Conservation (phyloP, 2,329 filamentous ascomycete genomes). For the Diaporthe capsici region DNA sequence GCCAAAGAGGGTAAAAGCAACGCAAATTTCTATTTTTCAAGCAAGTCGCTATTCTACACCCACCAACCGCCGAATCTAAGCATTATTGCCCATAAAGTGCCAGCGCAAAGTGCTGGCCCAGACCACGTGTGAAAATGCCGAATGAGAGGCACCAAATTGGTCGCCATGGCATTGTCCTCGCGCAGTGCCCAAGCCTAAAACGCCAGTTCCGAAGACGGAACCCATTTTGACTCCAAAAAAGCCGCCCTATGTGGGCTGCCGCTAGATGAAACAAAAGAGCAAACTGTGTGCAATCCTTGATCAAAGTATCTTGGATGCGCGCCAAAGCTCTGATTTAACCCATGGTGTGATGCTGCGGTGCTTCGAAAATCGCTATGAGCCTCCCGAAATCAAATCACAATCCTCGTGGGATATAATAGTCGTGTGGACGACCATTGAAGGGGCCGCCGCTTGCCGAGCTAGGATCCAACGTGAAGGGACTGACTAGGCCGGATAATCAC, state of each 20-base stretch:
- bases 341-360: slow-evolving; percentile 4
- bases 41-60: slow-evolving; percentile 7
- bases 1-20: background rate
- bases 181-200: slow-evolving; percentile 1
- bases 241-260: background rate
- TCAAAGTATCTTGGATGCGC: slow-evolving; percentile 10
- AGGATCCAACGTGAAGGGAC: background rate
- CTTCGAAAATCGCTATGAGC: background rate
- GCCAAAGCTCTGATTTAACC: background rate
- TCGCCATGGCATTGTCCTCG: background rate
- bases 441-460: background rate
- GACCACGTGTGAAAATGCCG: background rate
- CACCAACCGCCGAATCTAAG: slow-evolving; percentile 16
- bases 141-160: background rate
- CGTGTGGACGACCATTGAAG: background rate
- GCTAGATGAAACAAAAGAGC: slow-evolving; percentile 16
- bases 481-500: background rate
- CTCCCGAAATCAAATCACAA: background rate
- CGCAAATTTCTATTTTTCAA: background rate
- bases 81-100: background rate
- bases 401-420: background rate
- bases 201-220: slow-evolving; percentile 21
- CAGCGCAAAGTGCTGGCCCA: background rate
- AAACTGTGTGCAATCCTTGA: background rate
- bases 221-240: background rate